phyloP scores from a whole-genome alignment of 805 yeast genomes.

The Metschnikowia similis region DNA sequence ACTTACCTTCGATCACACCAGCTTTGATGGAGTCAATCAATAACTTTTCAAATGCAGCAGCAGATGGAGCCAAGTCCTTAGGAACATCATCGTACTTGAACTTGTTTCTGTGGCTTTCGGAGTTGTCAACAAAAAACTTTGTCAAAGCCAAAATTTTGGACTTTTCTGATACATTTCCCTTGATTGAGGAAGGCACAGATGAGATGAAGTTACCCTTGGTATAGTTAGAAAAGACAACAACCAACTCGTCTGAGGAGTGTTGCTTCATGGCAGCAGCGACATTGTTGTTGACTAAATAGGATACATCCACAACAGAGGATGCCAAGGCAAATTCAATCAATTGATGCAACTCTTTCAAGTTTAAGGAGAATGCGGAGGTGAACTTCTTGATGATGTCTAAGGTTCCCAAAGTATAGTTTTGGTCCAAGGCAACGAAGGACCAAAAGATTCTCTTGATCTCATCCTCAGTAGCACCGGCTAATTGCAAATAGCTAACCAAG shows the following conservation, averaged over 20 bases:
- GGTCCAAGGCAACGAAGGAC: constrained; percentile 35
- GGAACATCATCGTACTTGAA: constrained; percentile 39
- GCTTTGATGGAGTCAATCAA: constrained; percentile 40
- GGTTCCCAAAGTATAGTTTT: constrained; percentile 24
- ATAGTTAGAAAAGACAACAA: constrained; percentile 27
- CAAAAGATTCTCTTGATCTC: constrained; percentile 32
- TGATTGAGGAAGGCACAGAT: constrained; percentile 19
- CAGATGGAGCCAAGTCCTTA: constrained; percentile 21
- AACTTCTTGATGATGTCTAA: constrained; percentile 35
- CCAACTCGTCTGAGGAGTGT: constrained; percentile 25
- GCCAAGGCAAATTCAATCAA: constrained; percentile 36
- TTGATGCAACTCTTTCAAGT: constrained; percentile 23
- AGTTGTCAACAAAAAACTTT: constrained; percentile 29
- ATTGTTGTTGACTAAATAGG: constrained; percentile 40
- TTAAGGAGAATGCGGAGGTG: constrained; percentile 24
- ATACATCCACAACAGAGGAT: constrained; percentile 35
- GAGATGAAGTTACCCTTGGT: constrained; percentile 33
- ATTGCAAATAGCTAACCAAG: constrained; percentile 33
- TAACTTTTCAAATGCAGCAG: constrained; percentile 35
- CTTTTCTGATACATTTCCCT: constrained; percentile 27
- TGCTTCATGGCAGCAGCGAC: constrained; percentile 31
- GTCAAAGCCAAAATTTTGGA: constrained; percentile 40
- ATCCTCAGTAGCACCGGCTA: constrained; percentile 27
- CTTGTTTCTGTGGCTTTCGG: constrained; percentile 21
- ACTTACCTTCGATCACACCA: constrained; percentile 43